Conservation (phyloP, 2,329 filamentous ascomycete species). For the Monilinia aucupariae region DNA sequence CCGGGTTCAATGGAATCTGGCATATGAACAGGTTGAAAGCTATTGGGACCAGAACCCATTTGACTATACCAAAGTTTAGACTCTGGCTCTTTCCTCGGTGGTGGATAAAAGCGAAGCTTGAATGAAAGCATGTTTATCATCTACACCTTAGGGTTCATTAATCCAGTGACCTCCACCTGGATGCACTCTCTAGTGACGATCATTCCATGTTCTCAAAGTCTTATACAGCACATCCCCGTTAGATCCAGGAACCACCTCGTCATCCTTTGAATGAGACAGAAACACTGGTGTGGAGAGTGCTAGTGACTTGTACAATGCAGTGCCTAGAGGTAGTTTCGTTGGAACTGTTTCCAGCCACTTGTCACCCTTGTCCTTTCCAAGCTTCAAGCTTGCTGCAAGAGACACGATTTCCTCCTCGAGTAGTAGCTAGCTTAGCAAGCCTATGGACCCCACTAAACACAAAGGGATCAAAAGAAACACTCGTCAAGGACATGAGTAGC, state of each 20-base stretch:
- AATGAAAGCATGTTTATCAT: no score
- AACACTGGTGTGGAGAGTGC: neutral
- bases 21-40: no score
- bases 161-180: no score
- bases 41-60: no score
- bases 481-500: neutral
- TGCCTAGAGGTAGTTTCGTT: neutral
- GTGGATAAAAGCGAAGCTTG: no score
- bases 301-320: neutral
- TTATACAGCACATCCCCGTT: neutral
- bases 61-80: no score
- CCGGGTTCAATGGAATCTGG: no score
- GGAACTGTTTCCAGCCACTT: neutral
- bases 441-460: slow-evolving; percentile 37
- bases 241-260: neutral
- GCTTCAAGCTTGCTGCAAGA: neutral
- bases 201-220: neutral
- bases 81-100: no score
- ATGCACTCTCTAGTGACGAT: no score
- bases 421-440: slow-evolving; percentile 36
- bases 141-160: no score
- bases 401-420: slow-evolving; percentile 45
- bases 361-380: no score
- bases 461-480: slow-evolving; percentile 34
- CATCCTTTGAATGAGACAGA: neutral